phyloP scores from a whole-genome alignment of 805 yeast genomes.

The Danielia oregonensis region DNA sequence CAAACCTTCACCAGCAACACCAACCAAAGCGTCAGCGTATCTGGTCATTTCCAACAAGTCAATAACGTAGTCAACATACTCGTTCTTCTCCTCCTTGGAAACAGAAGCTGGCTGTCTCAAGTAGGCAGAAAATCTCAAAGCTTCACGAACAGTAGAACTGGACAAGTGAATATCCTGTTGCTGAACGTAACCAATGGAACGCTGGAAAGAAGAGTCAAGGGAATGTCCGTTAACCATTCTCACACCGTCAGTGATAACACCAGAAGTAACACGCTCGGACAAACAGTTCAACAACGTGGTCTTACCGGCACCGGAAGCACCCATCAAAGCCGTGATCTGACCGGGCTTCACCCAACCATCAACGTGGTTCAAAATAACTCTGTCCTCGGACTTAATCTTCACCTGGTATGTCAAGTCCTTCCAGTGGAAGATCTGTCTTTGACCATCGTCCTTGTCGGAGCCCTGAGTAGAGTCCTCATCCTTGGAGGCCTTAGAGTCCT shows the following conservation, averaged over 20 bases:
- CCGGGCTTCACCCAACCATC: constrained; percentile 79
- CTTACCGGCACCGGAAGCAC: constrained; percentile 86
- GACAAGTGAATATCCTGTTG: constrained; percentile 76
- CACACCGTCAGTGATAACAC: constrained; percentile 63
- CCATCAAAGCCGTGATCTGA: constrained; percentile 78
- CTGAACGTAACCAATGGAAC: constrained; percentile 78
- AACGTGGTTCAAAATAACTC: constrained; percentile 37
- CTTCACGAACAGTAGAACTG: constrained; percentile 70
- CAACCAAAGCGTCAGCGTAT: constrained; percentile 78
- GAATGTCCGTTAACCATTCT: constrained; percentile 63
- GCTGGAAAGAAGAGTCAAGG: constrained; percentile 62
- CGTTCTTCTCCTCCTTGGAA: constrained; percentile 55
- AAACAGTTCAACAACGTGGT: constrained; percentile 72
- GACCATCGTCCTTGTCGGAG: constrained; percentile 8
- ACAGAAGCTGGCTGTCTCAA: constrained; percentile 64
- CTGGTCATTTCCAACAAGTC: constrained; percentile 62
- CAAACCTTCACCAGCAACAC: constrained; percentile 62
- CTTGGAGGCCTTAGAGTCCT: constrained; percentile 9
- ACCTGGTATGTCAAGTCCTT: constrained; percentile 35
- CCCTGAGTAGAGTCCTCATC: constrained; percentile 6
- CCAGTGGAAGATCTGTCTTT: constrained; percentile 33
- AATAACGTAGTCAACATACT: constrained; percentile 67
- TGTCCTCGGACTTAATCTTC: constrained; percentile 33
- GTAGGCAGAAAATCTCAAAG: constrained; percentile 66
- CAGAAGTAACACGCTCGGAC: constrained; percentile 66